These are phyloP conservation scores for Viridothelium virens DNA, from an alignment of 495 filamentous ascomycete species.

Conservation along the genomic window DNA sequence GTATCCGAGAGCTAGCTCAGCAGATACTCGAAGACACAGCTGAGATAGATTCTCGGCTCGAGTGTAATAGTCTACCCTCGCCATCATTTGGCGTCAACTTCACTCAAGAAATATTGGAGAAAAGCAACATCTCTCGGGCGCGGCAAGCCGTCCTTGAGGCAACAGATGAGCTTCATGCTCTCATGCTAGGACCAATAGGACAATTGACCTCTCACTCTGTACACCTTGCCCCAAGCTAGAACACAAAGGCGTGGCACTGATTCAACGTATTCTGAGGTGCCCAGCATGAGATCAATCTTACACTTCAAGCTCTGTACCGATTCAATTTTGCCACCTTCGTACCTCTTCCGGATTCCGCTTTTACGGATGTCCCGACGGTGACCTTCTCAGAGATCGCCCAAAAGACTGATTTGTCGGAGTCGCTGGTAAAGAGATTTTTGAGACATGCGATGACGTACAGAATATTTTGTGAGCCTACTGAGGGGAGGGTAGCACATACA, in stretches of 20 bases:
- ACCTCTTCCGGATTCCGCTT: not conserved
- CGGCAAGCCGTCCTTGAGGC: not conserved
- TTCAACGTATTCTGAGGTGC: not conserved
- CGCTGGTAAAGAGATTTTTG: slow-evolving; percentile 28
- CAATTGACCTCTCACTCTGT: slow-evolving; percentile 1
- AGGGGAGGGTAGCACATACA: slow-evolving; percentile 47
- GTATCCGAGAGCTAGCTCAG: not conserved
- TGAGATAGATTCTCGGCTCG: not conserved
- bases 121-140: not conserved
- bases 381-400: not conserved
- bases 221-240: not conserved
- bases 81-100: not conserved
- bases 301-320: not conserved
- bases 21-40: not conserved
- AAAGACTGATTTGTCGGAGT: not conserved
- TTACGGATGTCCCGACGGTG: not conserved
- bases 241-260: not conserved
- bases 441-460: slow-evolving; percentile 49
- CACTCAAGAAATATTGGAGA: not conserved
- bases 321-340: not conserved
- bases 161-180: not conserved
- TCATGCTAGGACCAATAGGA: not conserved
- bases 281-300: not conserved
- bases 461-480: slow-evolving; percentile 49
- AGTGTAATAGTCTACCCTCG: not conserved